Conservation (phyloP, 176 grass and related monocot genomes). For the Thalia dealbata region DNA sequence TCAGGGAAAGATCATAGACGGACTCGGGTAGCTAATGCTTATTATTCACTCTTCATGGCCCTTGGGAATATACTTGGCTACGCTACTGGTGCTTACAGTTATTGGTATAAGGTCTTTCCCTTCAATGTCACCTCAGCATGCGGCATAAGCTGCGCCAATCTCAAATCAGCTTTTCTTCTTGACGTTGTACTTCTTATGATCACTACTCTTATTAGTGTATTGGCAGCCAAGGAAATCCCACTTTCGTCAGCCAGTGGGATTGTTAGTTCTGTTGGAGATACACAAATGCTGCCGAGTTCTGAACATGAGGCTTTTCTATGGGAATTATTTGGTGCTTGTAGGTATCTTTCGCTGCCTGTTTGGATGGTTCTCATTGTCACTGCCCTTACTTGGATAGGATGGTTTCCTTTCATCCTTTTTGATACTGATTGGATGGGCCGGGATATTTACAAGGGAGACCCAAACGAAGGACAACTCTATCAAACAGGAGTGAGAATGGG, state of each 20-base stretch:
- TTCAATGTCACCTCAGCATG: slow-evolving; percentile 71
- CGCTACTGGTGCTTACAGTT: slow-evolving; percentile 63
- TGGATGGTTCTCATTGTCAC: slow-evolving; percentile 91
- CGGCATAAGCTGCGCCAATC: slow-evolving; percentile 68
- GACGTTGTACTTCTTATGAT: slow-evolving; percentile 52
- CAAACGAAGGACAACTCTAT: slow-evolving; percentile 38
- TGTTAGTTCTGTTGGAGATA: slow-evolving; percentile 14
- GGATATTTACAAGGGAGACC: slow-evolving; percentile 72
- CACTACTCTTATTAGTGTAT: slow-evolving; percentile 58
- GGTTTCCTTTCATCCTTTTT: slow-evolving; percentile 91
- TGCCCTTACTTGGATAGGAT: slow-evolving; percentile 85
- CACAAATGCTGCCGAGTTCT: slow-evolving; percentile 14
- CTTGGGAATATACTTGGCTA: slow-evolving; percentile 85
- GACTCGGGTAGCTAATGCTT: slow-evolving; percentile 88
- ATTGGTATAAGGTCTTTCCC: slow-evolving; percentile 73
- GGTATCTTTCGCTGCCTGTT: slow-evolving; percentile 66
- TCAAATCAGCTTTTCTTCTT: slow-evolving; percentile 83
- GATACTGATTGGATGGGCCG: slow-evolving; percentile 96
- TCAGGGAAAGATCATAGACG: slow-evolving; percentile 80
- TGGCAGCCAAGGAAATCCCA: slow-evolving; percentile 45
- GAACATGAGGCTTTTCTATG: slow-evolving; percentile 80
- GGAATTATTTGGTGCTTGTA: slow-evolving; percentile 79
- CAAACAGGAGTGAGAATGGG: slow-evolving; percentile 87
- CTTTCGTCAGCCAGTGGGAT: slow-evolving; percentile 16
- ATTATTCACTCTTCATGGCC: slow-evolving; percentile 97